A percentile compares a stretch with the other conserved stretches of the same genome.
Conservation (phyloP, 768 basidiomycete genomes). For the Cyclocybe cylindracea region DNA sequence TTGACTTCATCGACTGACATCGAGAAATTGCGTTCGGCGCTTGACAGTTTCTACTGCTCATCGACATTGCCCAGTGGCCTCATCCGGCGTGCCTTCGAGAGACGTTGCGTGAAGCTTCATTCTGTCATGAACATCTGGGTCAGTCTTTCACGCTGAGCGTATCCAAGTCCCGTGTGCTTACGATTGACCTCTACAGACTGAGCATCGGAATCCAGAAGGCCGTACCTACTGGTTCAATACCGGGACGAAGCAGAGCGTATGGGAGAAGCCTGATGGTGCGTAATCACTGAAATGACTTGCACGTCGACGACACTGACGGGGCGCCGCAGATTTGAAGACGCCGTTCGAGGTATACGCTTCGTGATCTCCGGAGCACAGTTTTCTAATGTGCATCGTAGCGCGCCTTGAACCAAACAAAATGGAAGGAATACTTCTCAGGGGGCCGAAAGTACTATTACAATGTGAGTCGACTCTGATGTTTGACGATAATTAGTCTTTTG, state of each 20-base stretch:
- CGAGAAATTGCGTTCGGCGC: background rate
- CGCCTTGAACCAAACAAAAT: constrained; percentile 86
- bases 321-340: constrained; percentile 72
- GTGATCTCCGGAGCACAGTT: constrained; percentile 6
- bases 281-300: background rate
- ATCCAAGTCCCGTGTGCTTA: too few relatives aligned
- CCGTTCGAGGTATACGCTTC: constrained; percentile 75
- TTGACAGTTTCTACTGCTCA: background rate
- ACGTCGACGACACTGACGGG: background rate
- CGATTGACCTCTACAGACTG: constrained; percentile 54
- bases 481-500: background rate
- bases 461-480: constrained; percentile 39
- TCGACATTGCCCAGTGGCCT: background rate
- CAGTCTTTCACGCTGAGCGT: constrained; percentile 9
- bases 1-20: constrained; percentile 9
- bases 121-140: constrained; percentile 36
- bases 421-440: constrained; percentile 96
- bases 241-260: constrained; percentile 85
- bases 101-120: background rate
- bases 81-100: too few relatives aligned
- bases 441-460: constrained; percentile 92
- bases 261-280: constrained; percentile 96
- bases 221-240: constrained; percentile 98
- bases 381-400: constrained; percentile 46
- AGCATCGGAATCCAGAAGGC: constrained; percentile 95